Evolutionary conservation across 352 stramenopile genomes (phyloP).

Genomic region (Globisporangium cylindrosporum): DNA sequence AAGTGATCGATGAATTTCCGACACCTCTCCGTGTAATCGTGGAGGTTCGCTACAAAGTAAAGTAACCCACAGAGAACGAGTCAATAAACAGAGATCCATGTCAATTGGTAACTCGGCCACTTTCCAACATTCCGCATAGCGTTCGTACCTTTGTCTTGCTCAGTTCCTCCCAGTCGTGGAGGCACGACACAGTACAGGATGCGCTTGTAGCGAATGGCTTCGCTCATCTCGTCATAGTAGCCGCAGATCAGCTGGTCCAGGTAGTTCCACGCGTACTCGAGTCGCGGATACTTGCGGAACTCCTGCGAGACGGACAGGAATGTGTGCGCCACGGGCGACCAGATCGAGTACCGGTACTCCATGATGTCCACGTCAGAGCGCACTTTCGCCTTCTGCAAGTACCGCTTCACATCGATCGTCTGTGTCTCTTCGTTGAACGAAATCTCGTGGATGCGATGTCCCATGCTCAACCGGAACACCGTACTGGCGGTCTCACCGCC

Average conservation of each 20-base stretch:
- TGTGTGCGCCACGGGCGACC: slow-evolving; percentile 56
- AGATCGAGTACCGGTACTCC: slow-evolving; percentile 83
- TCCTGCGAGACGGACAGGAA: slow-evolving; percentile 71
- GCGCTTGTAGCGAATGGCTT: slow-evolving; percentile 80
- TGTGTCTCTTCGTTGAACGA: slow-evolving; percentile 85
- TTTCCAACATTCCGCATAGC: background rate
- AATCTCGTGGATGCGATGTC: slow-evolving; percentile 86
- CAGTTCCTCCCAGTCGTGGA: slow-evolving; percentile 31
- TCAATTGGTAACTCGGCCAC: background rate
- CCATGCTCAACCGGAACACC: slow-evolving; percentile 80
- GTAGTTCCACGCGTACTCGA: slow-evolving; percentile 87
- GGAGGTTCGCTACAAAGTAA: slow-evolving; percentile 38
- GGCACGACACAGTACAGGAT: slow-evolving; percentile 74
- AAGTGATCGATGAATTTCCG: slow-evolving; percentile 73
- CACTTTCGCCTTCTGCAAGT: slow-evolving; percentile 59
- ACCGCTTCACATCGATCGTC: slow-evolving; percentile 86
- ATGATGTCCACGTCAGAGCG: slow-evolving; percentile 73
- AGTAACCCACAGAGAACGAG: background rate
- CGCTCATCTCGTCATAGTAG: slow-evolving; percentile 86
- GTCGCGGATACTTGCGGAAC: slow-evolving; percentile 79
- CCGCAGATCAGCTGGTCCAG: slow-evolving; percentile 84
- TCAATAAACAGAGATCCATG: background rate
- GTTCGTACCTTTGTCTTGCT: slow-evolving; percentile 25
- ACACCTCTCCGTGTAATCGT: slow-evolving; percentile 59
- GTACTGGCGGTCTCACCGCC: slow-evolving; percentile 32